phyloP scores from a whole-genome alignment of 257 asterid species.

The Solanum paucissectum region DNA sequence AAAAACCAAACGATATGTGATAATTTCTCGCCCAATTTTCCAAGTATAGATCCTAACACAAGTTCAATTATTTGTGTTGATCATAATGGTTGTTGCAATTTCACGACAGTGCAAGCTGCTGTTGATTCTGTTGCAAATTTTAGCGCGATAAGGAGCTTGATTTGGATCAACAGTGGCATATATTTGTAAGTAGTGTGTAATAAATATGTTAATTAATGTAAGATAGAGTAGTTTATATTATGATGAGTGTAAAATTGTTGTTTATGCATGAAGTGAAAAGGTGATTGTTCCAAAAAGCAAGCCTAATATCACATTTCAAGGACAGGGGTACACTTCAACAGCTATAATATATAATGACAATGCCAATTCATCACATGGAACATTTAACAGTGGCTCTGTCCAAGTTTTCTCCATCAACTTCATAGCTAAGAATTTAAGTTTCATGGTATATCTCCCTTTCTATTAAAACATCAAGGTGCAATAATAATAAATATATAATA shows the following conservation, averaged over 20 bases:
- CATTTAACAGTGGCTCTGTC: slow-evolving; percentile 80
- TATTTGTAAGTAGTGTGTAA: slow-evolving; percentile 51
- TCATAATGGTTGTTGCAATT: slow-evolving; percentile 82
- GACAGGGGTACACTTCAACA: slow-evolving; percentile 85
- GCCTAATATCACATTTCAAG: slow-evolving; percentile 80
- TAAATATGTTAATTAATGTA: neutral
- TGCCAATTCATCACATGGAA: slow-evolving; percentile 73
- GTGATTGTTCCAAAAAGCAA: slow-evolving; percentile 58
- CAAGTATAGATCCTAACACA: slow-evolving; percentile 53
- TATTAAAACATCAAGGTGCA: too few species aligned
- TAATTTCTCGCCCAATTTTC: slow-evolving; percentile 54
- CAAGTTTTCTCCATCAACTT: slow-evolving; percentile 79
- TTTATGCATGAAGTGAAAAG: slow-evolving; percentile 47
- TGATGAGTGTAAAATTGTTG: neutral
- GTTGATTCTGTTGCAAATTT: slow-evolving; percentile 56
- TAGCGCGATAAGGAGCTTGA: slow-evolving; percentile 42
- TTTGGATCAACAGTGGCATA: slow-evolving; percentile 80
- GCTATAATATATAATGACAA: slow-evolving; percentile 89
- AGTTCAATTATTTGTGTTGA: slow-evolving; percentile 66
- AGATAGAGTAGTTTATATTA: too few species aligned
- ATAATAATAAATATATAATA: too few species aligned
- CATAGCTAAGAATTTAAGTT: slow-evolving; percentile 78
- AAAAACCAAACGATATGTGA: slow-evolving; percentile 36
- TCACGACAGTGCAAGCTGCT: slow-evolving; percentile 81
- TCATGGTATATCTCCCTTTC: slow-evolving; percentile 43